phyloP scores from a whole-genome alignment of 1,284 basidiomycete species.

The Wallemia mellicola region DNA sequence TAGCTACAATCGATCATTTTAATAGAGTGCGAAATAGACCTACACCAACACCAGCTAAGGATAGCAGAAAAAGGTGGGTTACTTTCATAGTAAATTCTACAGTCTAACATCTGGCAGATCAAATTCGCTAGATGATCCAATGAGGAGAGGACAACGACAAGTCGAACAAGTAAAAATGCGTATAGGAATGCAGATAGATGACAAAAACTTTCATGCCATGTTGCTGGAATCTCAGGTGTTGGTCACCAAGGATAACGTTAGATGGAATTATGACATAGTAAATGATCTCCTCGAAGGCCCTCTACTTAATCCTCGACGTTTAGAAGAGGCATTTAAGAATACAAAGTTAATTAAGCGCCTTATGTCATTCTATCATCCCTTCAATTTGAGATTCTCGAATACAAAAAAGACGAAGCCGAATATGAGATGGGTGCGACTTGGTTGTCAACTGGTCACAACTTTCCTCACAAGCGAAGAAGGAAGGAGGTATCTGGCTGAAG shows the following conservation, averaged over 20 bases:
- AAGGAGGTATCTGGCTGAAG: constrained; percentile 50
- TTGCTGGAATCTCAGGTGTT: constrained; percentile 67
- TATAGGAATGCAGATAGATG: constrained; percentile 72
- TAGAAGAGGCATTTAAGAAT: constrained; percentile 81
- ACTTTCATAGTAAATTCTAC: too few relatives aligned
- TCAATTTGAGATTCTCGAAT: constrained; percentile 54
- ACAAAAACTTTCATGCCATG: constrained; percentile 51
- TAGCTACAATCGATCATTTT: constrained; percentile 69
- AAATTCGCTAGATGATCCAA: constrained; percentile 57
- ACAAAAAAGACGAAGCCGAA: constrained; percentile 44
- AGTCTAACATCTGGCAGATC: too few relatives aligned
- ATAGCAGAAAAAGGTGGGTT: constrained; percentile 8
- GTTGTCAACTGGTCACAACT: constrained; percentile 49
- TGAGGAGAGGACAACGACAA: constrained; percentile 60
- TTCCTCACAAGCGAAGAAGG: constrained; percentile 62
- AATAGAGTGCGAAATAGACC: constrained; percentile 49
- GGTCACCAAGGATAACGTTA: constrained; percentile 57
- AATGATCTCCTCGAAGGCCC: constrained; percentile 78
- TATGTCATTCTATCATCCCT: constrained; percentile 77
- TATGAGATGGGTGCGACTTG: constrained; percentile 52
- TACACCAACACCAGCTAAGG: constrained; percentile 20
- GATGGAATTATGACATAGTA: constrained; percentile 74
- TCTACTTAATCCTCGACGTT: constrained; percentile 59
- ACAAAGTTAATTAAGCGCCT: constrained; percentile 62
- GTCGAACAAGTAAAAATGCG: constrained; percentile 70